These are phyloP conservation scores for Theobroma grandiflorum DNA, from an alignment of 441 rosid genomes.

Conservation along the genomic window DNA sequence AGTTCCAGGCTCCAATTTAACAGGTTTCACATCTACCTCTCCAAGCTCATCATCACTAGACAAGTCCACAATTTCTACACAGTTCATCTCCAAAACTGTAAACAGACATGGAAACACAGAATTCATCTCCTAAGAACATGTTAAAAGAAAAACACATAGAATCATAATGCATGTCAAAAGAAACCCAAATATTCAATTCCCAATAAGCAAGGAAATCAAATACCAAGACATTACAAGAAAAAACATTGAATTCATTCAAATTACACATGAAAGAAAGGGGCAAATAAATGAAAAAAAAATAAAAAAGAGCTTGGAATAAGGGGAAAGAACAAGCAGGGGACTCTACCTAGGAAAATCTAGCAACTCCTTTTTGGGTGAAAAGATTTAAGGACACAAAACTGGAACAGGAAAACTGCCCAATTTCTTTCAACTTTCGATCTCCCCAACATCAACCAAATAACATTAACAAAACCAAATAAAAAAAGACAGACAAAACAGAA, in stretches of 20 bases:
- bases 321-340: too few species aligned
- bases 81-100: slow-evolving; percentile 45
- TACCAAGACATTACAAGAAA: neutral
- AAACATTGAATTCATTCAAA: neutral
- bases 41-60: slow-evolving; percentile 47
- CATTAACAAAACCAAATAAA: slow-evolving; percentile 1
- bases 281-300: neutral
- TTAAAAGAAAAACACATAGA: neutral
- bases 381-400: neutral
- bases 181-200: neutral
- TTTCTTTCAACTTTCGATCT: neutral
- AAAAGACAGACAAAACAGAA: neutral
- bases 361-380: neutral
- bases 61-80: slow-evolving; percentile 35
- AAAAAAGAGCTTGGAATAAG: too few species aligned
- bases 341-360: neutral
- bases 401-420: neutral
- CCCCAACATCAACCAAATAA: slow-evolving; percentile 9
- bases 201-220: neutral
- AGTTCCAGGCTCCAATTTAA: slow-evolving; percentile 56
- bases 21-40: slow-evolving; percentile 46
- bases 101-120: slow-evolving; percentile 10
- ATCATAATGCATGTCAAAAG: neutral
- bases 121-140: slow-evolving; percentile 4
- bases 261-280: neutral